Percentiles rank a stretch among this genome's conserved stretches.
Evolutionary conservation across 148 eudicot species (phyloP).

Genomic region (Bassia scoparia): DNA sequence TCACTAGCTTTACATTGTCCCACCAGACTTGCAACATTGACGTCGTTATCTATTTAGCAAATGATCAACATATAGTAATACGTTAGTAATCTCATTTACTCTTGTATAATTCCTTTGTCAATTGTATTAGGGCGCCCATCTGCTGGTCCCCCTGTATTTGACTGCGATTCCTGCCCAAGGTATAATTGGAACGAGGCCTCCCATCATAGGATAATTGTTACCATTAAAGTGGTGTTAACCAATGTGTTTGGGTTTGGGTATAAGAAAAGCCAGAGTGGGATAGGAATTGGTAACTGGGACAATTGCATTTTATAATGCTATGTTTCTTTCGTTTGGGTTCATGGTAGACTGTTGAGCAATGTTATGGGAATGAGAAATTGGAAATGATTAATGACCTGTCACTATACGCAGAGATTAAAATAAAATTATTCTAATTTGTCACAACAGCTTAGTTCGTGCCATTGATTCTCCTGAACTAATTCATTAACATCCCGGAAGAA

Average conservation of each 20-base stretch:
- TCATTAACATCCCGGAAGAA: conserved; percentile 69
- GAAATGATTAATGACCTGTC: neutral
- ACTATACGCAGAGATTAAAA: neutral
- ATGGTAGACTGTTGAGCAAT: neutral
- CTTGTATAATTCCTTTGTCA: conserved; percentile 30
- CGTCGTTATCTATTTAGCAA: conserved; percentile 12
- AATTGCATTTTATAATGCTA: neutral
- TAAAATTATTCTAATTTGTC: conserved; percentile 11
- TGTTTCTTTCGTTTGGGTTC: conserved; percentile 5
- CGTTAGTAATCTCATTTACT: too few species aligned
- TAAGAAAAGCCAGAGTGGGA: too few species aligned
- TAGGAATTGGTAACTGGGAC: too few species aligned
- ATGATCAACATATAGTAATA: too few species aligned
- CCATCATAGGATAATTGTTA: conserved; percentile 75
- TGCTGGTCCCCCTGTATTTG: conserved; percentile 59
- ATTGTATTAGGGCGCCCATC: conserved; percentile 95
- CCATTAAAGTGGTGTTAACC: neutral
- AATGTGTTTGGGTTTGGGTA: too few species aligned
- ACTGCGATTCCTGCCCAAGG: conserved; percentile 84
- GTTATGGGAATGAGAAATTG: too few species aligned
- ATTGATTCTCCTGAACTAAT: conserved; percentile 63
- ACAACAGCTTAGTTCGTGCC: conserved; percentile 62
- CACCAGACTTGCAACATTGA: too few species aligned
- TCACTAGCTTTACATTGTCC: too few species aligned
- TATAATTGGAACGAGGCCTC: conserved; percentile 96